These are phyloP conservation scores for Kwoniella heveanensis DNA, from an alignment of 768 basidiomycete species.

Conservation along the genomic window DNA sequence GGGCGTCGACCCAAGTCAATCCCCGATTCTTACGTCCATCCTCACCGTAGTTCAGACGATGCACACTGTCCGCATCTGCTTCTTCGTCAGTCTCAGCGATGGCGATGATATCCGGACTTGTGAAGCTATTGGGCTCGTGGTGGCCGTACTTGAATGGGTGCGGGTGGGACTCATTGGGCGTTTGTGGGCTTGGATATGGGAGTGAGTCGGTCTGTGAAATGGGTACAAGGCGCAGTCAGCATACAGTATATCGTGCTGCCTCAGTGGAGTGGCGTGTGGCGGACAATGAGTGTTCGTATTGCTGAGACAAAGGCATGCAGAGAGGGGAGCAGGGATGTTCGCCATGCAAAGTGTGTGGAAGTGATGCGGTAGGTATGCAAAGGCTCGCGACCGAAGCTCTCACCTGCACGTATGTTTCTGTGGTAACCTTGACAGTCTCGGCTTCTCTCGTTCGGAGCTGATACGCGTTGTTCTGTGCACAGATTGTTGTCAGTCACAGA, in stretches of 20 bases:
- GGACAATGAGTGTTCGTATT: too few relatives aligned
- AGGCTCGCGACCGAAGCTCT: background rate
- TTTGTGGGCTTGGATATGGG: background rate
- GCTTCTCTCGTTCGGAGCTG: conserved; percentile 2
- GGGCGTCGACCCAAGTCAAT: background rate
- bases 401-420: conserved; percentile 13
- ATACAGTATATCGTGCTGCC: too few relatives aligned
- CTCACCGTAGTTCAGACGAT: background rate
- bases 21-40: background rate
- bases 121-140: background rate
- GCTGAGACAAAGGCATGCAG: too few relatives aligned
- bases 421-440: conserved; percentile 8
- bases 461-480: conserved; percentile 8
- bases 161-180: background rate
- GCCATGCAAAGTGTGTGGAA: background rate
- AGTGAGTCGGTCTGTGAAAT: background rate
- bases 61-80: background rate
- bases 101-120: background rate
- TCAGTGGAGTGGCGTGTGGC: too few relatives aligned
- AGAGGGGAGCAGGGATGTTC: too few relatives aligned
- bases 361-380: background rate
- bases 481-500: too few relatives aligned
- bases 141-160: background rate
- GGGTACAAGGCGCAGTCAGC: too few relatives aligned
- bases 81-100: background rate